phyloP scores from a whole-genome alignment of 2,329 filamentous ascomycete genomes.

The Diaporthe caulivora region DNA sequence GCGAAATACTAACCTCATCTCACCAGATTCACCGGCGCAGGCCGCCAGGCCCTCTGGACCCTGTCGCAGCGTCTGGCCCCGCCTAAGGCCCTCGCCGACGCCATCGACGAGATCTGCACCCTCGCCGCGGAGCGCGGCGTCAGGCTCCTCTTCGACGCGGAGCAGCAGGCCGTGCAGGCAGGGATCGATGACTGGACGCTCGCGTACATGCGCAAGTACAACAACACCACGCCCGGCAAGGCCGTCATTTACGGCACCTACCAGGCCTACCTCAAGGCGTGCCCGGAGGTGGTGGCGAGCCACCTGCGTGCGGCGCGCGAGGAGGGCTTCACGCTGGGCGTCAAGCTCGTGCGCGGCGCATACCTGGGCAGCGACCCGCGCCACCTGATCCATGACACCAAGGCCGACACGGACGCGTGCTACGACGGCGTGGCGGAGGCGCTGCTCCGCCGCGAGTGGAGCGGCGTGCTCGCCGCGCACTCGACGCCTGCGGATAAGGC shows the following conservation, averaged over 20 bases:
- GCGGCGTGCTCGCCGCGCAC: conserved; percentile 59
- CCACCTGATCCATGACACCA: conserved; percentile 78
- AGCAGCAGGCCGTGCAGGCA: conserved; percentile 82
- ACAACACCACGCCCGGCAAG: conserved; percentile 63
- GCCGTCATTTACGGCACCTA: conserved; percentile 86
- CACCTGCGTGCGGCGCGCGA: conserved; percentile 71
- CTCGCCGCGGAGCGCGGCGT: conserved; percentile 78
- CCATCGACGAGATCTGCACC: conserved; percentile 81
- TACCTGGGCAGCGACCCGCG: conserved; percentile 79
- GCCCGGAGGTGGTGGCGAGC: conserved; percentile 65
- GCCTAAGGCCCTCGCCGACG: conserved; percentile 72
- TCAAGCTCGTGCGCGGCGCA: conserved; percentile 82
- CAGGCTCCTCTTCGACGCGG: conserved; percentile 85
- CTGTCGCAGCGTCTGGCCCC: conserved; percentile 74
- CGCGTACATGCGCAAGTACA: conserved; percentile 82
- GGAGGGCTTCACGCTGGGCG: conserved; percentile 75
- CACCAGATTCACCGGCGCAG: conserved; percentile 81
- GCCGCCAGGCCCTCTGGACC: conserved; percentile 76
- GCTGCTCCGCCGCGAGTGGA: conserved; percentile 75
- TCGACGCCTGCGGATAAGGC: conserved; percentile 49
- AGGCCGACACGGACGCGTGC: conserved; percentile 76
- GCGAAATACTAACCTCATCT: background rate
- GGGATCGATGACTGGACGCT: conserved; percentile 87
- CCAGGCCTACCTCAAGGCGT: conserved; percentile 80
- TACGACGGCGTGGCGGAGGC: conserved; percentile 80